Conservation (phyloP, 2,329 filamentous ascomycete species). For the Apiospora marii region DNA sequence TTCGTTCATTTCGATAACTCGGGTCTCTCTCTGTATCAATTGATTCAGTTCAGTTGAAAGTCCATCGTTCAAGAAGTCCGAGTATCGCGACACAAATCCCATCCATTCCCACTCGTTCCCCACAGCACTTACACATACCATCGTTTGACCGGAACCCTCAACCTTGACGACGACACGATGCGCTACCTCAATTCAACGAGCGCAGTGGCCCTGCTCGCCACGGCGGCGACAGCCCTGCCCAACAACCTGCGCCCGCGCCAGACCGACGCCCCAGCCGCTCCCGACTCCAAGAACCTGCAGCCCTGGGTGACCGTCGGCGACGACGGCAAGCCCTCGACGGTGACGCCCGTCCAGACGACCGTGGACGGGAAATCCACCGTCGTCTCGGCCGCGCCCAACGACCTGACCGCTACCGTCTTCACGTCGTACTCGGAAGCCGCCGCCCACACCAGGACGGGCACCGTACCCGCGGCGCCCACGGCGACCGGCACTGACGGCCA, state of each 20-base stretch:
- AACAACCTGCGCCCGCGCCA: constrained; percentile 28
- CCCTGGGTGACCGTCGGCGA: constrained; percentile 62
- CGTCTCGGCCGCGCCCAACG: constrained; percentile 50
- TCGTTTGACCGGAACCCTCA: not conserved
- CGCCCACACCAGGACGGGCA: constrained; percentile 48
- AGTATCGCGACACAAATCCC: not conserved
- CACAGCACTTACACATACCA: not conserved
- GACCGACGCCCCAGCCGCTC: constrained; percentile 32
- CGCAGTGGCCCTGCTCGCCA: constrained; percentile 36
- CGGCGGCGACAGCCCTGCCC: constrained; percentile 37
- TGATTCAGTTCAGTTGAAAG: not conserved
- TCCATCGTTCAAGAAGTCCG: not conserved
- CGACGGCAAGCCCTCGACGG: constrained; percentile 55
- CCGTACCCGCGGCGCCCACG: constrained; percentile 51
- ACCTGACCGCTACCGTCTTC: constrained; percentile 48
- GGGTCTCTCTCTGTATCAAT: not conserved
- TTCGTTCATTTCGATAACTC: not conserved
- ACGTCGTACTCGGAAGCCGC: constrained; percentile 42
- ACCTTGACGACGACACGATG: not conserved
- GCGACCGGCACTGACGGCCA: constrained; percentile 52
- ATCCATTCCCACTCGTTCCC: not conserved
- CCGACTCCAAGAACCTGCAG: constrained; percentile 44
- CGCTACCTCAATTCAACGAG: constrained; percentile 28
- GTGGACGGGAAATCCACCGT: constrained; percentile 54
- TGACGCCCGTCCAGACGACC: constrained; percentile 58